Evolutionary conservation across 2,329 filamentous ascomycete genomes (phyloP).

Genomic region (Apiospora malaysiana): DNA sequence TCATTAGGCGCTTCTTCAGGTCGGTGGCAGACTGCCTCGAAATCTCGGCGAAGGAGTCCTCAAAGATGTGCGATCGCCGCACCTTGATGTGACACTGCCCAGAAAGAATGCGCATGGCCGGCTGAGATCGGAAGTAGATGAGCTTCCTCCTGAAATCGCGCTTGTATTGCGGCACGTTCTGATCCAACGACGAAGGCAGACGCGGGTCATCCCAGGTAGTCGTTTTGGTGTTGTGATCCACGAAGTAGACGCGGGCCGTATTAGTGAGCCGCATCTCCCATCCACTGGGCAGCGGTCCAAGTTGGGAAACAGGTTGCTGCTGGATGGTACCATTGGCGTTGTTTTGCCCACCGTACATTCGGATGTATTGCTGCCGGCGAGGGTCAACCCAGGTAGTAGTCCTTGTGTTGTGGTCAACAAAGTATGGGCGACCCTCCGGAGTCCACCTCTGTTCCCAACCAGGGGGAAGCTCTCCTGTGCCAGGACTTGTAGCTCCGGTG

Average conservation of each 20-base stretch:
- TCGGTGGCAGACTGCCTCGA: slow-evolving; percentile 95
- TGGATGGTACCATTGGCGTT: slow-evolving; percentile 87
- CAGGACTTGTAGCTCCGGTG: slow-evolving; percentile 91
- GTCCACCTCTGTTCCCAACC: slow-evolving; percentile 98
- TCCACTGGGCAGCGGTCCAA: slow-evolving; percentile 92
- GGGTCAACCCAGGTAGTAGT: slow-evolving; percentile 99
- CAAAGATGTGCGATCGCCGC: slow-evolving; percentile 93
- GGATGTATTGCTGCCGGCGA: slow-evolving; percentile 94
- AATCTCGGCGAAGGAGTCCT: slow-evolving; percentile 98
- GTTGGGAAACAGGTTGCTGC: slow-evolving; percentile 95
- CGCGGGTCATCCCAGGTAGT: slow-evolving; percentile 99
- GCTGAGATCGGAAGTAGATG: slow-evolving; percentile 99
- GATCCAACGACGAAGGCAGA: slow-evolving; percentile 92
- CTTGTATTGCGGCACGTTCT: slow-evolving; percentile 99
- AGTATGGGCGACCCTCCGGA: slow-evolving; percentile 92
- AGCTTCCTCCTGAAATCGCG: slow-evolving; percentile 97
- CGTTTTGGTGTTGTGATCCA: slow-evolving; percentile 99
- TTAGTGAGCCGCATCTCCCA: slow-evolving; percentile 99
- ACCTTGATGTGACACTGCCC: slow-evolving; percentile 99
- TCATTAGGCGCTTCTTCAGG: slow-evolving; percentile 98
- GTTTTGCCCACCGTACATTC: slow-evolving; percentile 93
- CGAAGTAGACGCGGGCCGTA: slow-evolving; percentile 96
- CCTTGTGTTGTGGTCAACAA: slow-evolving; percentile 97
- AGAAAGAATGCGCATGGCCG: slow-evolving; percentile 90
- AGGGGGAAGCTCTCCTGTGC: slow-evolving; percentile 90